Evolutionary conservation across 257 asterid species (phyloP).

Genomic region (Lycium barbarum): DNA sequence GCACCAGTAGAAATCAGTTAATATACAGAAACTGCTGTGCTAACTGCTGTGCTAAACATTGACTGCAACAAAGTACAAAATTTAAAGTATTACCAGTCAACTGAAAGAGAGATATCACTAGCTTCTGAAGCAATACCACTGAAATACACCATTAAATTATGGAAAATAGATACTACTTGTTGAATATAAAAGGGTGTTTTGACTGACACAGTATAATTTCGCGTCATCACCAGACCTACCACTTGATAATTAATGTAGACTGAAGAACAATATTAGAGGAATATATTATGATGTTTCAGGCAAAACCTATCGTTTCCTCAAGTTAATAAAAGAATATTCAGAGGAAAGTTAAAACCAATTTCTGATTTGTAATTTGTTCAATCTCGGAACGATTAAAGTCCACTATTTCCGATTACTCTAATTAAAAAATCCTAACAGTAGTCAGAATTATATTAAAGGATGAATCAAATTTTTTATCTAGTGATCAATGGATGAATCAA

Average conservation of each 20-base stretch:
- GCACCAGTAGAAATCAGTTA: not conserved
- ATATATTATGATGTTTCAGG: not conserved
- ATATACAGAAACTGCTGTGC: not conserved
- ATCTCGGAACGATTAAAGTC: not conserved
- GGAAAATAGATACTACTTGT: not conserved
- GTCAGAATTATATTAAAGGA: not conserved
- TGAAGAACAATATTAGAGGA: not conserved
- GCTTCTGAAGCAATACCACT: not conserved
- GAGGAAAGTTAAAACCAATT: not conserved
- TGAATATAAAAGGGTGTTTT: not conserved
- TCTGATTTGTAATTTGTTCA: not conserved
- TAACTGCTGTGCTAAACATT: not conserved
- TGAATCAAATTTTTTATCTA: not conserved
- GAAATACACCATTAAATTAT: not conserved
- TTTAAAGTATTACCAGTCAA: not conserved
- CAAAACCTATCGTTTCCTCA: not conserved
- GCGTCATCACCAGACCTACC: not conserved
- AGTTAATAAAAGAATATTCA: not conserved
- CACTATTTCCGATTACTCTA: constrained; percentile 9
- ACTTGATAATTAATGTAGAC: not conserved
- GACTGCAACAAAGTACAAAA: constrained; percentile 7
- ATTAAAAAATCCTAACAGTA: not conserved
- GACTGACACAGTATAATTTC: not conserved
- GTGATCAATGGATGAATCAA: not conserved
- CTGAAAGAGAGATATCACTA: not conserved